Base-by-base conservation (phyloP, 2,329 filamentous ascomycete genomes). In the Sporothrix sp. region DNA sequence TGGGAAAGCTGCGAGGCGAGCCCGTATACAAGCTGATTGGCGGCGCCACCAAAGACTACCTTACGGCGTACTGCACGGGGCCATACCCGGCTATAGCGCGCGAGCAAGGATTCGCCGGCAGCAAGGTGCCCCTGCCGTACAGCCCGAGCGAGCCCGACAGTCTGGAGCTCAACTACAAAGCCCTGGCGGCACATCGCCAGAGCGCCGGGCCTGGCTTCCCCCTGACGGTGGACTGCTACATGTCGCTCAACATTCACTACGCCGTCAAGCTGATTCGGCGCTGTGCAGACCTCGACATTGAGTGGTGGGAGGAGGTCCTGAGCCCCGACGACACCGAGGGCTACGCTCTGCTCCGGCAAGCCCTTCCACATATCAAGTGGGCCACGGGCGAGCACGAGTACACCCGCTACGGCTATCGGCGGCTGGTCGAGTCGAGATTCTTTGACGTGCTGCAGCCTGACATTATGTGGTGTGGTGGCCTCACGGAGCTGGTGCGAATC, bases 251-350 rank as follows among this genome's bases (percentile, higher is more conserved):
- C 61, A 89, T 96, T 20, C 72, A 85, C 1, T 96, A 96, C 70
- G 95, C 87, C 4, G 95, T 96, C 59, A 85, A 95, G 67, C 75
- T 96, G 20, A 90, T 86, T 54, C 86, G 90, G 69, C 84, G 83
- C 47, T 89, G 84, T 63, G 79, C 87, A 59, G 82, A 89, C 58
- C 77, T 95, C 58, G 78, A 91, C 66, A 90, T 96, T 65, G 89
- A 95, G 72, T 96, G 90, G 90, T 95, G 88, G 88, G 90, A 96
- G 71, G 90, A 96, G 72, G 94, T 88, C 57, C 72, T 96, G 55
- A 85, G 83, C 27, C 90, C 90, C 9, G 90, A 96, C 66, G 90
- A 96, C 71, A 87, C 85, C 42, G 90, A 95, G 60, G 90, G 90
- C 51, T 94, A 94, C 61, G 85, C 81, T 57, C 80, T 88, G 64